Evolutionary conservation across 495 filamentous ascomycete genomes (phyloP), one percentile per base, ranked within the genome.

Genomic region (Hypoxylon trugodes): DNA sequence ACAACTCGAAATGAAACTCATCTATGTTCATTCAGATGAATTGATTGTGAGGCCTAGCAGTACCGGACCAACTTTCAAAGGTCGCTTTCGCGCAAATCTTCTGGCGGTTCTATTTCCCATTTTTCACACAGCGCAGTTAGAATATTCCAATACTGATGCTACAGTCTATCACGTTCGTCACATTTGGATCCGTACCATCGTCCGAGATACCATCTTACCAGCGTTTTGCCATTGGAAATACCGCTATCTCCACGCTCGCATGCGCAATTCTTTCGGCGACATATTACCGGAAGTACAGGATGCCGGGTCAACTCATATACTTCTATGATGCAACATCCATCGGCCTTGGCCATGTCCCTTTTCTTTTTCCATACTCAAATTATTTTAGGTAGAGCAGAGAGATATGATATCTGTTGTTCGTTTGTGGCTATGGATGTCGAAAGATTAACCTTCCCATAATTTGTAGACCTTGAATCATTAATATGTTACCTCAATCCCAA

Each of bases 61-160:
- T 19, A 7, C 7, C 18, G 24, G 19, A 51, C 32, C 30, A 48
- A 15, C 30, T 37, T 33, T 51, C 33, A 19, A 24, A 51, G 1
- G 33, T 37, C 10, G 19, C 32, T 10, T 35, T 49, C 46, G 16
- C 16, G 32, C 50, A n/a, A 41, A 1, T 15, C 25, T 30, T 42
- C 22, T 1, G 37, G 36, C 1, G 19, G 6, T 53, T 41, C n/a
- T 2, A 55, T 16, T 9, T 55, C 37, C 38, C 51, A 45, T 43
- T 45, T 18, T 12, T n/a, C 38, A 22, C 40, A 42, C 35, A 42
- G 24, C 4, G 13, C 16, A 1, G 35, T n/a, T 26, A 52, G 8
- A 13, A 52, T 41, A 3, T 41, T 26, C 35, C 24, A 52, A 18
- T 52, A 52, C 49, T 13, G 33, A 15, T 15, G 49, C 22, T 52